Evolutionary conservation across 768 basidiomycete species (phyloP).

Genomic region (Collybia mongolica): DNA sequence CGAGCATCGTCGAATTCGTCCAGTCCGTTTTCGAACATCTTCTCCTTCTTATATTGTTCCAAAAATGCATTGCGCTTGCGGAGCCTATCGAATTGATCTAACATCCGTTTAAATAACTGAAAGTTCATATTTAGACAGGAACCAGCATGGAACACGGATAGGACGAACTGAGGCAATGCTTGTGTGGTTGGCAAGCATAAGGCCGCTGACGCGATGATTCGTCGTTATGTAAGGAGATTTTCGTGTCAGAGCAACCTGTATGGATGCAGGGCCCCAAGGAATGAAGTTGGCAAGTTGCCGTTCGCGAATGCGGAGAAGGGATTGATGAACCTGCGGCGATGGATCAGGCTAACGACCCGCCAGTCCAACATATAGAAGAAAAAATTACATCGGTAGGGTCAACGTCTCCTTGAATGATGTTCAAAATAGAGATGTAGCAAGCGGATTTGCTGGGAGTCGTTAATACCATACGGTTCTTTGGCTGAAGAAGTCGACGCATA

Average conservation of each 20-base stretch:
- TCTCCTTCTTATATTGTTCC: constrained; percentile 97
- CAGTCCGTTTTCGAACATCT: constrained; percentile 88
- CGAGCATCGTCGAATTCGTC: constrained; percentile 99
- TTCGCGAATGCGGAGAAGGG: constrained; percentile 93
- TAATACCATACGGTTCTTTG: constrained; percentile 98
- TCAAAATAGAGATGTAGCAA: constrained; percentile 96
- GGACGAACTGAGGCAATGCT: constrained; percentile 86
- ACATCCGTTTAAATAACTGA: constrained; percentile 92
- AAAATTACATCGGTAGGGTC: constrained; percentile 90
- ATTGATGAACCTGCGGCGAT: constrained; percentile 83
- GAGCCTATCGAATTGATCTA: constrained; percentile 91
- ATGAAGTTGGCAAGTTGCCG: constrained; percentile 97
- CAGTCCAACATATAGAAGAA: constrained; percentile 5
- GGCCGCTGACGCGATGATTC: constrained; percentile 92
- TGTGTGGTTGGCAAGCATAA: constrained; percentile 99
- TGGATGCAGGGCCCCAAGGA: constrained; percentile 98
- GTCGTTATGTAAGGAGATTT: constrained; percentile 86
- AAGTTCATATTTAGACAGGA: constrained; percentile 2
- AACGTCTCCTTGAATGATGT: constrained; percentile 98
- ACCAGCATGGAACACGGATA: constrained; percentile 1
- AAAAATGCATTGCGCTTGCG: constrained; percentile 89
- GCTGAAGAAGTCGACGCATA: constrained; percentile 95
- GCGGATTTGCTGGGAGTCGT: constrained; percentile 89
- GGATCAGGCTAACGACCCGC: constrained; percentile 3
- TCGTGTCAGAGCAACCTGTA: constrained; percentile 94